Percentiles rank a stretch among this genome's conserved stretches.
Evolutionary conservation across 768 basidiomycete genomes (phyloP).

Genomic region (Peribolospora baueri): DNA sequence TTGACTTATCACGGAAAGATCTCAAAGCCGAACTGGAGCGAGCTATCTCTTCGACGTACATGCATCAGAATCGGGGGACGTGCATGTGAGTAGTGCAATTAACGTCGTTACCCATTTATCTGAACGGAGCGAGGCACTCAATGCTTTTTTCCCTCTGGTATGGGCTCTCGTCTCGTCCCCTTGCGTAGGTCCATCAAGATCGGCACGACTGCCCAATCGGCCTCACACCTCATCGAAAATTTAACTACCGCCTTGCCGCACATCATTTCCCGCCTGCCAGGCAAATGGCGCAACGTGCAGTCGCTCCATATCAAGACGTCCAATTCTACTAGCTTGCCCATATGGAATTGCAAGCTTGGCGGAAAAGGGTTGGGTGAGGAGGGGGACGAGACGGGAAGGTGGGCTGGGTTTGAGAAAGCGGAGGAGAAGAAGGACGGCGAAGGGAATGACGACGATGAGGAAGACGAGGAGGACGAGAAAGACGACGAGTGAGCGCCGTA

Average conservation of each 20-base stretch:
- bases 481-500: no score
- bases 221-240: slow-evolving; percentile 53
- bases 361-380: slow-evolving; percentile 11
- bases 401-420: background rate
- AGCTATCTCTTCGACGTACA: slow-evolving; percentile 79
- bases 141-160: background rate
- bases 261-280: slow-evolving; percentile 40
- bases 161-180: background rate
- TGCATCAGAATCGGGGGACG: slow-evolving; percentile 83
- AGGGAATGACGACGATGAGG: background rate
- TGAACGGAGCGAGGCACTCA: background rate
- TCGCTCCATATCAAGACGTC: slow-evolving; percentile 74
- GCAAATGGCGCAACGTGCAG: slow-evolving; percentile 76
- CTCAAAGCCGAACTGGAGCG: slow-evolving; percentile 78
- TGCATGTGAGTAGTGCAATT: slow-evolving; percentile 42
- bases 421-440: slow-evolving; percentile 4
- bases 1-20: slow-evolving; percentile 65
- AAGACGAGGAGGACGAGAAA: slow-evolving; percentile 3
- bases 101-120: background rate
- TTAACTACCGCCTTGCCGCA: slow-evolving; percentile 52
- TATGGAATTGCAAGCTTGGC: slow-evolving; percentile 64
- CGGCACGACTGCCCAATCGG: slow-evolving; percentile 38
- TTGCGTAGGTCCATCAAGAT: slow-evolving; percentile 53
- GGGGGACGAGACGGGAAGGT: slow-evolving; percentile 1
- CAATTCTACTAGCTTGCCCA: slow-evolving; percentile 56